Conservation (phyloP, 345 rosid genomes). For the Brassica carinata region DNA sequence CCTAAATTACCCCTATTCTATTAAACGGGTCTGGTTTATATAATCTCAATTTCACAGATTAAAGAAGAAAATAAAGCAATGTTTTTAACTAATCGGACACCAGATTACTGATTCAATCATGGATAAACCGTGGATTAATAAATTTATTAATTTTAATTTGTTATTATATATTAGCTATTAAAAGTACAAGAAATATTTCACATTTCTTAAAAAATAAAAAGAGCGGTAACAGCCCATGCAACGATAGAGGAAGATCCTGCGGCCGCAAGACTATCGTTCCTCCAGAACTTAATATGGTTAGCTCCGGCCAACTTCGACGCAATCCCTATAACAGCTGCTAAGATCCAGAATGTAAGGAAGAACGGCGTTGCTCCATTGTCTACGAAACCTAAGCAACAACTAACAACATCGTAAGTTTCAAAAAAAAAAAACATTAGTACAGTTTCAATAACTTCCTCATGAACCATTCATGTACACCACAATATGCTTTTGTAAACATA, state of each 20-base stretch:
- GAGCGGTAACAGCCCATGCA: conserved; percentile 81
- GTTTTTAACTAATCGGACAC: background rate
- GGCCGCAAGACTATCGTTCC: conserved; percentile 76
- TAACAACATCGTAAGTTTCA: too few relatives aligned
- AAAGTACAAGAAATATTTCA: background rate
- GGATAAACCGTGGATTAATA: background rate
- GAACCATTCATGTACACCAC: too few relatives aligned
- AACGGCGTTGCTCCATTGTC: conserved; percentile 89
- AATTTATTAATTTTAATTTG: background rate
- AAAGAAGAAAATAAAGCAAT: conserved; percentile 45
- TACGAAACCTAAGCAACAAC: conserved; percentile 60
- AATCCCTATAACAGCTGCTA: conserved; percentile 70
- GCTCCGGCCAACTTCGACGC: conserved; percentile 73
- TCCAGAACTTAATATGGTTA: conserved; percentile 77
- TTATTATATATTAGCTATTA: background rate
- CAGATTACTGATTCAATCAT: background rate
- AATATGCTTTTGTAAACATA: too few relatives aligned
- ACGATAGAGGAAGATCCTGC: conserved; percentile 71
- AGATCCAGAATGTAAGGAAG: conserved; percentile 61
- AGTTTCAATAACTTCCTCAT: too few relatives aligned
- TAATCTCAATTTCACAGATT: conserved; percentile 33
- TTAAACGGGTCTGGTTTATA: too few relatives aligned
- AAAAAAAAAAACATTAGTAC: too few relatives aligned
- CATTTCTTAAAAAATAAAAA: conserved; percentile 8
- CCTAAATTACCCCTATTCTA: too few relatives aligned